Conservation (phyloP, 768 basidiomycete species). For the Trametes elegans region DNA sequence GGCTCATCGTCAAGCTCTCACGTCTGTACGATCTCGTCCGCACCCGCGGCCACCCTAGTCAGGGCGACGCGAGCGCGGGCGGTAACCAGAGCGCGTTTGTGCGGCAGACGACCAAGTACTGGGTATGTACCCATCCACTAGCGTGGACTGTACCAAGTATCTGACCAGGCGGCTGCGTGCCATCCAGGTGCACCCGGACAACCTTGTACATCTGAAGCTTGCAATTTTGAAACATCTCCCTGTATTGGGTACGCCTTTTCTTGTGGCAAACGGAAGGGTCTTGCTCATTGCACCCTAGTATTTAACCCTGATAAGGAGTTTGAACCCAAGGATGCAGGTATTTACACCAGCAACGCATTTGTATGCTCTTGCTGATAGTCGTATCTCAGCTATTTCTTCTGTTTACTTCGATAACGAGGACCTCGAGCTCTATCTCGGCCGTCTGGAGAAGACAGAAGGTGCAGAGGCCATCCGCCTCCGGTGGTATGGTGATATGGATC, state of each 20-base stretch:
- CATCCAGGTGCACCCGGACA: conserved; percentile 40
- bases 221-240: conserved; percentile 91
- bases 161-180: neutral
- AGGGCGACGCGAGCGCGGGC: conserved; percentile 92
- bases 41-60: conserved; percentile 90
- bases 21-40: conserved; percentile 93
- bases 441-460: conserved; percentile 97
- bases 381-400: conserved; percentile 78
- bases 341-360: neutral
- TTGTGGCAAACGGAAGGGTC: conserved; percentile 33
- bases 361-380: neutral
- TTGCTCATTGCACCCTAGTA: conserved; percentile 57
- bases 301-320: conserved; percentile 20
- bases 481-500: conserved; percentile 92
- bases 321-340: conserved; percentile 78
- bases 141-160: too few relatives aligned
- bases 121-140: conserved; percentile 49
- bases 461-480: conserved; percentile 95
- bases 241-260: conserved; percentile 65
- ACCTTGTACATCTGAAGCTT: conserved; percentile 43
- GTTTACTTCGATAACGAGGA: conserved; percentile 98
- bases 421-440: conserved; percentile 92
- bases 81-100: conserved; percentile 97
- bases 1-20: conserved; percentile 93
- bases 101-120: conserved; percentile 98